Base-by-base conservation (phyloP, 2,329 filamentous ascomycete species). In the Colletotrichum sojae region DNA sequence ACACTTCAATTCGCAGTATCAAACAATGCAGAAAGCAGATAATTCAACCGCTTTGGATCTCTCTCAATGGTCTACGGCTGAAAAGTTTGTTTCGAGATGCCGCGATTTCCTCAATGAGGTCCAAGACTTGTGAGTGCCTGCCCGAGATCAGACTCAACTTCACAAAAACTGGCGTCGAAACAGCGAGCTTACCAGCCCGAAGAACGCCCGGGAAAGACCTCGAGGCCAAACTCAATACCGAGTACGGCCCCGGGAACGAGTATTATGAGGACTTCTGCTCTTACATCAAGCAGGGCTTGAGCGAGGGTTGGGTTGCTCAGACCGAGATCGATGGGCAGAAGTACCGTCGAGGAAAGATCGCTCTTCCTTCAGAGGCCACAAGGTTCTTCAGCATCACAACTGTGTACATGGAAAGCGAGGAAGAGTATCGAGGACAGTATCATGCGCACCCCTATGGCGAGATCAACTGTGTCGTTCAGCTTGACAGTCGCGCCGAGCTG, bases 361-460 rank as follows among this genome's bases (percentile, higher is more conserved):
- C 80, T 48, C 71, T 82, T 5, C 87, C 86, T 1, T 80, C 76
- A 2, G 76, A 80, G 9, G 78, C 81, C 43, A 88, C 83, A 31
- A 79, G 82, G 22, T 88, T 80, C 75, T 85, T 88, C 75, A 85
- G 83, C 72, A 87, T 89, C 73, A 89, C 87, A 2, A 84, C 86
- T 1, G 86, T 89, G 18, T 89, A 87, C 73, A 88, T 89, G 82
- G 80, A 87, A n/a, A 83, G 80, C 36, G 66, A 82, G 39, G 80
- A 83, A 6, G 81, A 78, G n/a, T 87, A 84, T 73, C 48, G 15
- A 6, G 63, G 67, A n/a, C 86, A 88, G 74, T 87, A 89, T 73
- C 85, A 87, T 71, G 76, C 78, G 5, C 85, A 87, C 73, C 85
- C 85, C 1, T 88, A 87, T 60, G 85, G 85, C 6, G 85, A 88